Conservation (phyloP, 345 rosid genomes). For the Moricandia arvensis region DNA sequence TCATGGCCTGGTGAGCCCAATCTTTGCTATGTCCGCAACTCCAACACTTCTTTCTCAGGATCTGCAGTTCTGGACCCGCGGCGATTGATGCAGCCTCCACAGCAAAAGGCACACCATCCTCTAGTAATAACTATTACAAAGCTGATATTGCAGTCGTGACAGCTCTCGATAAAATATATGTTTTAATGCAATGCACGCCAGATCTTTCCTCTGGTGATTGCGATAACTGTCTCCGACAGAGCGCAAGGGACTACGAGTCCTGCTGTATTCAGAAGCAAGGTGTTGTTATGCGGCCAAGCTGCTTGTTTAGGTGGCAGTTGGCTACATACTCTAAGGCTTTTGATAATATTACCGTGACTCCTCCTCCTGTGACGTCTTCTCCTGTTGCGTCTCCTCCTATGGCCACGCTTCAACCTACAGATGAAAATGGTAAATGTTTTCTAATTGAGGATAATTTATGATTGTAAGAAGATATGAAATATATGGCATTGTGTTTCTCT, state of each 20-base stretch:
- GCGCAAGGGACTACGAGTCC: background rate
- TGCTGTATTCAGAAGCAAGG: constrained; percentile 12
- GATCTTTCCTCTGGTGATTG: constrained; percentile 22
- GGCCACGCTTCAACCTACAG: too few species aligned
- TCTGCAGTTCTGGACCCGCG: background rate
- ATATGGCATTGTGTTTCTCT: background rate
- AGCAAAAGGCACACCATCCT: background rate
- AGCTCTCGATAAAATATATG: background rate
- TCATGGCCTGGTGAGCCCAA: constrained; percentile 25
- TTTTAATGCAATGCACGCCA: constrained; percentile 20
- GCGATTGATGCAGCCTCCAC: background rate
- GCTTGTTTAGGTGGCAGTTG: constrained; percentile 31
- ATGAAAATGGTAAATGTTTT: constrained; percentile 9
- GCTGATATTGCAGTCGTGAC: background rate
- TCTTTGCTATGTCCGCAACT: constrained; percentile 43
- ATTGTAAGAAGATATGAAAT: background rate
- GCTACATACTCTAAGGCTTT: constrained; percentile 24
- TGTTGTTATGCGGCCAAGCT: constrained; percentile 7
- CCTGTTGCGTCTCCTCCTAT: background rate
- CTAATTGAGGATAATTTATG: background rate
- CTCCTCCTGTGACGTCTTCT: constrained; percentile 9
- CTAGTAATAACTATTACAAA: background rate
- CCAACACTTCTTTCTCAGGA: constrained; percentile 33
- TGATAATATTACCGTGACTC: background rate
- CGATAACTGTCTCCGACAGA: background rate